Percentiles rank a stretch among this genome's conserved stretches.
These are phyloP conservation scores for Solanum piurae DNA, from an alignment of 257 asterid genomes.

Conservation along the genomic window DNA sequence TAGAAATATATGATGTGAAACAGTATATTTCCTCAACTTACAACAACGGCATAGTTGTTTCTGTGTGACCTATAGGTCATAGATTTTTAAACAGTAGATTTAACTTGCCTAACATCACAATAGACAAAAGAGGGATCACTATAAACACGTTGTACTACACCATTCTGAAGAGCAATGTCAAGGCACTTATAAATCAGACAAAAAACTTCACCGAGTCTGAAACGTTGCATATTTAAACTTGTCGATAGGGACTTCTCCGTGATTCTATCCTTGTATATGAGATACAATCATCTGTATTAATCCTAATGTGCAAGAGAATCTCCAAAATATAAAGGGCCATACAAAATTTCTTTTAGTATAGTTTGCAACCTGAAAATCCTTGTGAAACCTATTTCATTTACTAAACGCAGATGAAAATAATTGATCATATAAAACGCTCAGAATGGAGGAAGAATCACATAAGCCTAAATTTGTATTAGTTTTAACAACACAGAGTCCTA, in stretches of 20 bases:
- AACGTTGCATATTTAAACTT: background rate
- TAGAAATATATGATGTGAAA: too few relatives aligned
- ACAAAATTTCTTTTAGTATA: background rate
- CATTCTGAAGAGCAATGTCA: background rate
- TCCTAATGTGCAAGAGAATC: background rate
- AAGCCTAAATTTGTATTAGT: background rate
- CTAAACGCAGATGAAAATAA: background rate
- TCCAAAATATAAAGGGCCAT: background rate
- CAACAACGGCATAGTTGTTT: too few relatives aligned
- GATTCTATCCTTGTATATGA: background rate
- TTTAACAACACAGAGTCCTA: background rate
- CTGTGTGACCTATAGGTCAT: too few relatives aligned
- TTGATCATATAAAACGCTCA: background rate
- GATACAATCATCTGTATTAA: background rate
- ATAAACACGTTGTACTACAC: background rate
- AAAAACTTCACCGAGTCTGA: background rate
- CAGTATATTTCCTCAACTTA: too few relatives aligned
- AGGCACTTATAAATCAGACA: background rate
- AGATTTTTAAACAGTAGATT: too few relatives aligned
- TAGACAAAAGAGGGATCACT: background rate
- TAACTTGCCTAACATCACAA: too few relatives aligned
- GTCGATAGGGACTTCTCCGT: background rate
- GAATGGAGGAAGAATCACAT: background rate
- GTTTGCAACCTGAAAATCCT: background rate
- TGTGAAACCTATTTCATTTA: background rate